Evolutionary conservation across 257 asterid species (phyloP).

Genomic region (Primulina huaijiensis): DNA sequence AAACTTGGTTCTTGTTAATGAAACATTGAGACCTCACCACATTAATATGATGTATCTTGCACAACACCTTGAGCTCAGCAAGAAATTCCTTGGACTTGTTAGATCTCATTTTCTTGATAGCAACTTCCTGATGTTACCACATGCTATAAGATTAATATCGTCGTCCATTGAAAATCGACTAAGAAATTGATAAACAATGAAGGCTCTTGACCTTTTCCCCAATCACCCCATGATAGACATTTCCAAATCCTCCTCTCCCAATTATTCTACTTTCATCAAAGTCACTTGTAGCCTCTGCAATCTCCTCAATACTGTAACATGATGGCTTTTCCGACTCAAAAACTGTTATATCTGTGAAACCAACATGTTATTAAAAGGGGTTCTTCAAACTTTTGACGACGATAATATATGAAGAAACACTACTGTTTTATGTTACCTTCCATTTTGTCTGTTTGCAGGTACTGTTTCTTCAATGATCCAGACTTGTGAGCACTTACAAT

Average conservation of each 20-base stretch:
- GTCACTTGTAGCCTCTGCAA: slow-evolving; percentile 62
- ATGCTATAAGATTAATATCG: background rate
- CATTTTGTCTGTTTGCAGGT: slow-evolving; percentile 29
- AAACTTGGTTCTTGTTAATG: slow-evolving; percentile 15
- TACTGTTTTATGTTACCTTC: slow-evolving; percentile 41
- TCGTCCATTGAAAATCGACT: background rate
- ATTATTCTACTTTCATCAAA: slow-evolving; percentile 66
- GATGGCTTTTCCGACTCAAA: slow-evolving; percentile 70
- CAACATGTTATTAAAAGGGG: background rate
- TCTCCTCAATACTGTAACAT: slow-evolving; percentile 59
- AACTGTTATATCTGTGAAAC: slow-evolving; percentile 45
- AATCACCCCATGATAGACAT: slow-evolving; percentile 58
- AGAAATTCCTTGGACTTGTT: slow-evolving; percentile 79
- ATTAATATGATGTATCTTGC: slow-evolving; percentile 85
- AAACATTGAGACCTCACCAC: slow-evolving; percentile 73
- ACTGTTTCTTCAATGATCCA: slow-evolving; percentile 38
- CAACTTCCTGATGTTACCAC: slow-evolving; percentile 57
- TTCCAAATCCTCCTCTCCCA: slow-evolving; percentile 85
- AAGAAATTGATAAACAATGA: background rate
- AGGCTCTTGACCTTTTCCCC: slow-evolving; percentile 52
- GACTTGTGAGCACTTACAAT: slow-evolving; percentile 32
- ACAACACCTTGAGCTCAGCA: slow-evolving; percentile 76
- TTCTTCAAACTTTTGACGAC: background rate
- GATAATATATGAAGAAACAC: background rate
- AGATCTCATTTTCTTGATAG: slow-evolving; percentile 86